These are phyloP conservation scores for Aspergillus novofumigatus DNA, from an alignment of 2,329 filamentous ascomycete species.

Conservation along the genomic window DNA sequence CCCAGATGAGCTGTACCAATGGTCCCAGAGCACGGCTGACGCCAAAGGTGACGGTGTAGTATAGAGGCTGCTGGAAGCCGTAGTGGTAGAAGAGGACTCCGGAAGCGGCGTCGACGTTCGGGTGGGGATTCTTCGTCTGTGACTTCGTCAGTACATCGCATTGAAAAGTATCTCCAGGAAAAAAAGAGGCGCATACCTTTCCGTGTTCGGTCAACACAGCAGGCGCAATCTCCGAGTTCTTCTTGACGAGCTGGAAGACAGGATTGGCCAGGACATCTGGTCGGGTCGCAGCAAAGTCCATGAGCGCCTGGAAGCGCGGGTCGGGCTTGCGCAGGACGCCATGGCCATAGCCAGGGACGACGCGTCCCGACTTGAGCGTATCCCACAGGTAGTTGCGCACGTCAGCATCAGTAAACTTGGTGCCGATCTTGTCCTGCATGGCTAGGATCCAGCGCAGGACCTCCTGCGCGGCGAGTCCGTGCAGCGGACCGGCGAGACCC, in stretches of 20 bases:
- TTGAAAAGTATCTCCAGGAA: background rate
- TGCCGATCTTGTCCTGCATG: slow-evolving; percentile 86
- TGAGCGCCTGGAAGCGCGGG: slow-evolving; percentile 90
- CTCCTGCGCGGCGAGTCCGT: slow-evolving; percentile 92
- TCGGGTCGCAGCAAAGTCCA: slow-evolving; percentile 85
- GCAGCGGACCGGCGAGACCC: slow-evolving; percentile 88
- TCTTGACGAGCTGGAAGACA: slow-evolving; percentile 89
- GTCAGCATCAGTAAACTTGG: slow-evolving; percentile 71
- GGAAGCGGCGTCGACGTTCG: slow-evolving; percentile 90
- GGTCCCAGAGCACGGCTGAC: slow-evolving; percentile 73
- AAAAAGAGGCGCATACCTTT: slow-evolving; percentile 51
- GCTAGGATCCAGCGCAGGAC: slow-evolving; percentile 94
- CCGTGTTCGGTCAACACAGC: slow-evolving; percentile 89
- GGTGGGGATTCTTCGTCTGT: slow-evolving; percentile 90
- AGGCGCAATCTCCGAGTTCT: slow-evolving; percentile 88
- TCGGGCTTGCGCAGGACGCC: slow-evolving; percentile 95
- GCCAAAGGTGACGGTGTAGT: slow-evolving; percentile 74
- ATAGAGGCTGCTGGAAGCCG: slow-evolving; percentile 93
- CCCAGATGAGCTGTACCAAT: slow-evolving; percentile 92
- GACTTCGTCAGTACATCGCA: background rate
- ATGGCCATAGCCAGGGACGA: slow-evolving; percentile 93
- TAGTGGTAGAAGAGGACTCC: slow-evolving; percentile 98
- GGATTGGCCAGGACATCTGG: slow-evolving; percentile 83
- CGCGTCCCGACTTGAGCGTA: slow-evolving; percentile 87
- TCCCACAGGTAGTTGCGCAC: slow-evolving; percentile 88